A percentile compares a stretch with the other conserved stretches of the same genome.
Conservation (phyloP, 2,329 filamentous ascomycete genomes). For the Aspergillus brunneoviolaceus region DNA sequence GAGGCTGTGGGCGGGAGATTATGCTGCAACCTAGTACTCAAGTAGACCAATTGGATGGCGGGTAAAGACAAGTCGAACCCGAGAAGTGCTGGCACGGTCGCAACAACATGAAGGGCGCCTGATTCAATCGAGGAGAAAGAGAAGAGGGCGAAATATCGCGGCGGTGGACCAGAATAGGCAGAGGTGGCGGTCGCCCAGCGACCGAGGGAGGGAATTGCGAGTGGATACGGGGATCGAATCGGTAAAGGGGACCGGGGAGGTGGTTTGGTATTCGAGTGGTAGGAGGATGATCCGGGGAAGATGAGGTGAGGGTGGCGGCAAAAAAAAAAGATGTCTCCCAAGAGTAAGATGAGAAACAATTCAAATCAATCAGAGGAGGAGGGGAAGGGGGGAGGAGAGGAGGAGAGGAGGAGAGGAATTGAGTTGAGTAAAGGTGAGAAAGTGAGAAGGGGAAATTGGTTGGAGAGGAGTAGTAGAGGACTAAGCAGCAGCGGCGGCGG, state of each 20-base stretch:
- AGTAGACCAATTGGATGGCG: conserved; percentile 23
- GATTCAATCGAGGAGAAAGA: conserved; percentile 13
- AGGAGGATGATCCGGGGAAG: no score
- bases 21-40: conserved; percentile 14
- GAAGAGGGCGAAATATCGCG: conserved; percentile 9
- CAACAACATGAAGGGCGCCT: conserved; percentile 39
- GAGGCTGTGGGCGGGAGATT: background rate
- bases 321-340: no score
- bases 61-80: conserved; percentile 25
- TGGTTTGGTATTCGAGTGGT: background rate
- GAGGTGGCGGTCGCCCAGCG: conserved; percentile 30
- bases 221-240: background rate
- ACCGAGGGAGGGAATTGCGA: conserved; percentile 18
- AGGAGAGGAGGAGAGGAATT: background rate
- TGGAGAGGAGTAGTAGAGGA: conserved; percentile 1
- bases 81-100: conserved; percentile 25
- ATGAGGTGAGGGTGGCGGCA: no score
- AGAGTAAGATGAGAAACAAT: background rate
- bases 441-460: conserved; percentile 4
- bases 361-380: background rate
- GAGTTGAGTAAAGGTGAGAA: background rate
- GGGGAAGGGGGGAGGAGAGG: conserved; percentile 1
- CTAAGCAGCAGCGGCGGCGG: background rate
- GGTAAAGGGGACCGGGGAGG: background rate
- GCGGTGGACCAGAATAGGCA: conserved; percentile 11